These are phyloP conservation scores for Chaetomium sp. DNA, from an alignment of 2,329 filamentous ascomycete species.

Conservation along the genomic window DNA sequence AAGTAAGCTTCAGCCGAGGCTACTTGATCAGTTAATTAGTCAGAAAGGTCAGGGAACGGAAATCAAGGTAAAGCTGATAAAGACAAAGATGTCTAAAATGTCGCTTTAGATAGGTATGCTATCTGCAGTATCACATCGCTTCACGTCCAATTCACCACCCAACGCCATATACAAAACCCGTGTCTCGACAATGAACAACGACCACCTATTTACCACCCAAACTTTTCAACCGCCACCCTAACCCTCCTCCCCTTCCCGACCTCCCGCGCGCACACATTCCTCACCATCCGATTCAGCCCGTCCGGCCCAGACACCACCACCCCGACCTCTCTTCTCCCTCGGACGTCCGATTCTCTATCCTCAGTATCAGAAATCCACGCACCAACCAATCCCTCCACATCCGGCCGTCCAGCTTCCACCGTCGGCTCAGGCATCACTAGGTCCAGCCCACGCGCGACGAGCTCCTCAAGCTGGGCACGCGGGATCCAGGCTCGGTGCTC, in stretches of 20 bases:
- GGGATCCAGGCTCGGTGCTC: slow-evolving; percentile 50
- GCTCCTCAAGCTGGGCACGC: slow-evolving; percentile 40
- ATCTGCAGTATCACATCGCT: too few relatives aligned
- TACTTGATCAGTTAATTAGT: too few relatives aligned
- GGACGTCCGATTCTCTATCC: slow-evolving; percentile 17
- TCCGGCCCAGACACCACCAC: slow-evolving; percentile 59
- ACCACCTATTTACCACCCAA: slow-evolving; percentile 49
- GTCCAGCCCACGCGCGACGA: slow-evolving; percentile 43
- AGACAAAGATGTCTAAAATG: too few relatives aligned
- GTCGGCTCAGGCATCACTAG: slow-evolving; percentile 51
- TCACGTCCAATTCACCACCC: too few relatives aligned
- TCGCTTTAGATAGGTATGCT: too few relatives aligned
- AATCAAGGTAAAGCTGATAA: too few relatives aligned
- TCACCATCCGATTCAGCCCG: slow-evolving; percentile 51
- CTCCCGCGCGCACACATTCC: slow-evolving; percentile 49
- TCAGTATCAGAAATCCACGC: slow-evolving; percentile 25
- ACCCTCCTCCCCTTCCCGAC: slow-evolving; percentile 43
- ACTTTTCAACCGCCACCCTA: slow-evolving; percentile 56
- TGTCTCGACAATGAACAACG: too few relatives aligned
- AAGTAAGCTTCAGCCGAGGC: too few relatives aligned
- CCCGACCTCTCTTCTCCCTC: slow-evolving; percentile 32
- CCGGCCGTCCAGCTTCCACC: slow-evolving; percentile 44
- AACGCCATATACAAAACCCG: too few relatives aligned
- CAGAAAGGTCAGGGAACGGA: too few relatives aligned
- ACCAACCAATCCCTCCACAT: slow-evolving; percentile 40